Base-by-base conservation (phyloP, 2,329 filamentous ascomycete species). In the Trichoderma arundinaceum region DNA sequence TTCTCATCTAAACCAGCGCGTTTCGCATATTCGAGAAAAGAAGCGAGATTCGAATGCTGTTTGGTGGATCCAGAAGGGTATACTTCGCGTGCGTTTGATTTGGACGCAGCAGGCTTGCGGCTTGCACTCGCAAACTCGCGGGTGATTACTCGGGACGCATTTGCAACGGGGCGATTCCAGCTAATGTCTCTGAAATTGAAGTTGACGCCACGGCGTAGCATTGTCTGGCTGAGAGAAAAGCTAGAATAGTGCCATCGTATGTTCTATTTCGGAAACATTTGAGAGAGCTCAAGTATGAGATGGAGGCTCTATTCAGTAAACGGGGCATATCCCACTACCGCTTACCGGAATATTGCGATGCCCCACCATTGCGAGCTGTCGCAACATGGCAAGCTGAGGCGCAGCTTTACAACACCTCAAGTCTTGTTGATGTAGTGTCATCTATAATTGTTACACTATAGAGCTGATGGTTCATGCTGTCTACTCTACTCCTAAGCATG, bases 21-120 rank as follows among this genome's bases (percentile, higher is more conserved):
- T 19, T 81, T 74, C 5, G 88, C 88, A 74, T 93, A 88, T 32
- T 82, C 79, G 33, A 90, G 75, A 74, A 92, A 94, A 0, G 88
- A 86, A 1, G 80, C 70, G 4, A 92, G 81, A 71, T 90, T 84
- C 69, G 86, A 79, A 75, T 86, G 79, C 48, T 28, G 77, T 8
- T 39, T 39, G 7, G 51, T 7, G 32, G 80, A 75, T 39, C 82
- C 69, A 3, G 83, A 77, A 13, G 85, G 83, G 69, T 83, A 85
- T 7, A 61, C 9, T 2, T 22, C 46, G 8, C 10, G 35, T 10
- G 6, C n/a, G n/a, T 2, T 12, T 28, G 17, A 49, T 22, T 49
- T 10, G 49, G n/a, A 58, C 12, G 17, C n/a, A 17, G 43, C n/a
- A 3, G 44, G 44, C 44, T n/a, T 28, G 32, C 54, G 35, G 17